Conservation (phyloP, 2,329 filamentous ascomycete species). For the Pleoardoris graminearum region DNA sequence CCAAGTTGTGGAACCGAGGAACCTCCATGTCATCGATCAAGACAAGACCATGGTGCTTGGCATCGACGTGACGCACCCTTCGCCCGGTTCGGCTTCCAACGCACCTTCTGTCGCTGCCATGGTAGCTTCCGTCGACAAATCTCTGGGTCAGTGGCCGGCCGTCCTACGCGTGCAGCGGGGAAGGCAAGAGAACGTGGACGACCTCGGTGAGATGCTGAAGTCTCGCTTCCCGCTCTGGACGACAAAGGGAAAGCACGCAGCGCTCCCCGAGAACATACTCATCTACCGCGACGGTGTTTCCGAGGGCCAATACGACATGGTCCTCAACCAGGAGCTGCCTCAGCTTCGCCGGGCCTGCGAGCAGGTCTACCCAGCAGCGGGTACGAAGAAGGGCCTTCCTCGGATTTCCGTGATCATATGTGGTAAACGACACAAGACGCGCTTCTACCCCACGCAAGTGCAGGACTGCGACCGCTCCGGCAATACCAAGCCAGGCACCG, state of each 20-base stretch:
- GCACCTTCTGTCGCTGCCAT: conserved; percentile 78
- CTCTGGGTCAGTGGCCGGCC: conserved; percentile 76
- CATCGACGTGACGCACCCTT: conserved; percentile 87
- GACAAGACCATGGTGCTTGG: conserved; percentile 83
- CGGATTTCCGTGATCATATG: conserved; percentile 73
- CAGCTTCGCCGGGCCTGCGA: conserved; percentile 66
- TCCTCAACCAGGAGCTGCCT: conserved; percentile 69
- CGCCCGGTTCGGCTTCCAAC: conserved; percentile 59
- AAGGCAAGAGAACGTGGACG: conserved; percentile 69
- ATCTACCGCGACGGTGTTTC: conserved; percentile 88
- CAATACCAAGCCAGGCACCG: conserved; percentile 73
- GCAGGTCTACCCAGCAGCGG: conserved; percentile 57
- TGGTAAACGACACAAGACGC: conserved; percentile 84
- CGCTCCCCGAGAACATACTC: conserved; percentile 72
- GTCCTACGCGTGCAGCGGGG: conserved; percentile 66
- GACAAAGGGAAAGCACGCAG: conserved; percentile 22
- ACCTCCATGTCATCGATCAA: conserved; percentile 58
- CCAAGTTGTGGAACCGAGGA: conserved; percentile 53
- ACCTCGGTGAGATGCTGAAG: conserved; percentile 63
- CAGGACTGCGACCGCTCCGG: conserved; percentile 49
- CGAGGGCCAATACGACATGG: conserved; percentile 74
- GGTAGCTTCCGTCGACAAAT: conserved; percentile 71
- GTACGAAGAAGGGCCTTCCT: conserved; percentile 51
- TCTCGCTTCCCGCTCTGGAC: conserved; percentile 69
- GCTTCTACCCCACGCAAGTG: conserved; percentile 71